Evolutionary conservation across 495 filamentous ascomycete genomes (phyloP).

Genomic region (Haplographium delicatum): DNA sequence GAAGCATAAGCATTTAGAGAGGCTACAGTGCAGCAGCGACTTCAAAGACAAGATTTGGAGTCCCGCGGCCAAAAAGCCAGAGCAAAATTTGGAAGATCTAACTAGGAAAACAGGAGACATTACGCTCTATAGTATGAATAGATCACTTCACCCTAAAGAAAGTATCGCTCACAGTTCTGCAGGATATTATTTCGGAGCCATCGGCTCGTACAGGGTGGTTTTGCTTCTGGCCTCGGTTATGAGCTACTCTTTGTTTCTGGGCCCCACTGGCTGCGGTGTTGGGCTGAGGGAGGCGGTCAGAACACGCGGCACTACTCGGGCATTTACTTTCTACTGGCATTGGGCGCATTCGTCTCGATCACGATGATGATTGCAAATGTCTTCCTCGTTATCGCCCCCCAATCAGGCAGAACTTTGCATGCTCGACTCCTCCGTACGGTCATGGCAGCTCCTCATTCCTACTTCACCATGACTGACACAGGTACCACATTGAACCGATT

Average conservation of each 20-base stretch:
- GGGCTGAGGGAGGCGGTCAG: not conserved
- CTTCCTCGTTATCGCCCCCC: not conserved
- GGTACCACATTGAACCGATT: not conserved
- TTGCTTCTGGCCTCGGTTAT: not conserved
- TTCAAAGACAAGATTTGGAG: not conserved
- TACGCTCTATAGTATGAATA: not conserved
- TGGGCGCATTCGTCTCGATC: not conserved
- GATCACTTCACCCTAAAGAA: not conserved
- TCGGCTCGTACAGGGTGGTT: not conserved
- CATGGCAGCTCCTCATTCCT: not conserved
- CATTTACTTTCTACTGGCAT: not conserved
- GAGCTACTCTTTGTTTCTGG: not conserved
- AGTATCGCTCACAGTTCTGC: not conserved
- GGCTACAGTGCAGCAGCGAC: not conserved
- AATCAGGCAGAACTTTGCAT: not conserved
- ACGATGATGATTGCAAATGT: not conserved
- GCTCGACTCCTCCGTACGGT: not conserved
- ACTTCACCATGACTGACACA: not conserved
- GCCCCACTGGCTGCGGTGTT: not conserved
- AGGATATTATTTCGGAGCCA: not conserved
- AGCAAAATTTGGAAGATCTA: not conserved
- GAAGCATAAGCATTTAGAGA: not conserved
- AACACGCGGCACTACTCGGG: not conserved
- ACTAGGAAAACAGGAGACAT: not conserved
- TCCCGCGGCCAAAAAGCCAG: not conserved